Percentiles rank a stretch among this genome's conserved stretches.
Conservation (phyloP, 139 green algal genomes). For the Volvox africanus region DNA sequence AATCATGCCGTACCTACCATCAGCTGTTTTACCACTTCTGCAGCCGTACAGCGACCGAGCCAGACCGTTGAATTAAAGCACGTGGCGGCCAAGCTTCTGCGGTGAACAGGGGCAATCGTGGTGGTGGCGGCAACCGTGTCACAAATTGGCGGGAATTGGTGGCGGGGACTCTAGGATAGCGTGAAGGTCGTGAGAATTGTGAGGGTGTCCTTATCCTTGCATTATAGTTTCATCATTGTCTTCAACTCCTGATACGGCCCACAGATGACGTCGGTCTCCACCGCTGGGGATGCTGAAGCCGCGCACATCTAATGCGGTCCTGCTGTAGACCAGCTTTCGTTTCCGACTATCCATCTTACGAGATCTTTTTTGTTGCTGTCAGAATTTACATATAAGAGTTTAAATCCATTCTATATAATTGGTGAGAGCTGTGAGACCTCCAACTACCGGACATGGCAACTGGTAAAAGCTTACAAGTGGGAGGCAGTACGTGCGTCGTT, state of each 20-base stretch:
- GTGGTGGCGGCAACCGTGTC: neutral
- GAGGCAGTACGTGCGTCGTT: too few relatives aligned
- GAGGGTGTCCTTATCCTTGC: neutral
- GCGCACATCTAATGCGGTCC: neutral
- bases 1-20: neutral
- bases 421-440: too few relatives aligned
- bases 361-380: too few relatives aligned
- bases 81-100: neutral
- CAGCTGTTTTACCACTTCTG: neutral
- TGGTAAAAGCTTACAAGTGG: too few relatives aligned
- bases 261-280: neutral
- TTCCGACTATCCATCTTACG: neutral
- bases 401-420: too few relatives aligned
- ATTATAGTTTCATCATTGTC: neutral
- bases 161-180: too few relatives aligned
- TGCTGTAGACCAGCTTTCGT: neutral
- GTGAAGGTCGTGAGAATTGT: too few relatives aligned
- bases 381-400: too few relatives aligned
- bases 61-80: slow-evolving; percentile 16
- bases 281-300: neutral
- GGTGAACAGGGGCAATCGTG: neutral
- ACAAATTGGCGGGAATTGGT: neutral
- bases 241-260: slow-evolving; percentile 15
- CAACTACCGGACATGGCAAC: too few relatives aligned
- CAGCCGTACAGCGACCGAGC: neutral